phyloP scores from a whole-genome alignment of 441 rosid species.

The Eruca vesicaria region DNA sequence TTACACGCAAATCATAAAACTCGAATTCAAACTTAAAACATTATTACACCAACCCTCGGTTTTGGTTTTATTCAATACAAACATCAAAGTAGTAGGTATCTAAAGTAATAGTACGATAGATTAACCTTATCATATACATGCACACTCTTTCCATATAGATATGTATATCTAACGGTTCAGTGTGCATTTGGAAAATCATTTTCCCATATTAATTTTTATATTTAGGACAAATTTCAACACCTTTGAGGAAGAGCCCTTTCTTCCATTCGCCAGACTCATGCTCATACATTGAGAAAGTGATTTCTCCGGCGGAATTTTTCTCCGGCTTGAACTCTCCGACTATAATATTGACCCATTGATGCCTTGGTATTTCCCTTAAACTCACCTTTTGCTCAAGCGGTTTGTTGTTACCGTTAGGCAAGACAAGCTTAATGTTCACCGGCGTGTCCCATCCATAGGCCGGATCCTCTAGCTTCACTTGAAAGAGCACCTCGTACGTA shows the following conservation, averaged over 20 bases:
- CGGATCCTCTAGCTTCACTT: slow-evolving; percentile 46
- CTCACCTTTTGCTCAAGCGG: slow-evolving; percentile 35
- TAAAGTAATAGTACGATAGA: background rate
- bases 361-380: slow-evolving; percentile 39
- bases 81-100: slow-evolving; percentile 5
- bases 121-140: background rate
- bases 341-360: slow-evolving; percentile 57
- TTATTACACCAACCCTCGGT: slow-evolving; percentile 9
- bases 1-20: slow-evolving; percentile 4
- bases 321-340: slow-evolving; percentile 45
- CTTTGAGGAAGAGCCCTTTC: slow-evolving; percentile 62
- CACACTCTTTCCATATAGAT: background rate
- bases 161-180: background rate
- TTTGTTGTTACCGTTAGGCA: slow-evolving; percentile 45
- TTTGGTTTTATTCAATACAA: slow-evolving; percentile 14
- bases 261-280: slow-evolving; percentile 56
- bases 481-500: slow-evolving; percentile 46
- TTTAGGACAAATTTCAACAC: slow-evolving; percentile 53
- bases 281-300: slow-evolving; percentile 55
- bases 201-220: background rate
- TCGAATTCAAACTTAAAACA: slow-evolving; percentile 1
- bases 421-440: slow-evolving; percentile 47
- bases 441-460: slow-evolving; percentile 65
- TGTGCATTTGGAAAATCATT: background rate
- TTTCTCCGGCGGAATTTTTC: slow-evolving; percentile 36